Evolutionary conservation across 1,284 basidiomycete genomes (phyloP), one percentile per base, ranked within the genome.

Genomic region (Rhodotorula sp.): DNA sequence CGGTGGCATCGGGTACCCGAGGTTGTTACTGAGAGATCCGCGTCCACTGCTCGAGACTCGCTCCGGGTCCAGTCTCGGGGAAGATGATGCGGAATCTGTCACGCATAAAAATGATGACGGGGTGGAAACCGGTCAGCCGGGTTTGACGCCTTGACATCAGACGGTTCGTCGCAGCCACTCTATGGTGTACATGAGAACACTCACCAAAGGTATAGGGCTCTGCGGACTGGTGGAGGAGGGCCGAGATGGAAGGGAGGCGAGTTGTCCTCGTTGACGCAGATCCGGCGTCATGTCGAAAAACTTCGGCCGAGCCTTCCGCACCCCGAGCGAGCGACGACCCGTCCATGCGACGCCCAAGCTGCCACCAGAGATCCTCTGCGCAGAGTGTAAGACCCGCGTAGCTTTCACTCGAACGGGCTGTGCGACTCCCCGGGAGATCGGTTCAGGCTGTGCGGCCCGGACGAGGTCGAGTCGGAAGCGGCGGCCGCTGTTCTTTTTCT

Each of bases 191-290:
- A 14, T 2, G 14, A 2, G 14, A 7, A 21, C 8, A 23, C 49
- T 6, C 31, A 65, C 58, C 43, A 5, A 43, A 7, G 2, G 51
- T 15, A 21, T n/a, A 26, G 4, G 51, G 7, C 6, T 39, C 20
- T n/a, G 5, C 29, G 21, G 64, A 16, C 5, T 58, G 46, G 59
- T 71, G 65, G 43, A 71, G 59, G 12, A 71, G 34, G 14, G 59
- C 49, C 12, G 70, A 71, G 29, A 71, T 71, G 54, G 70, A 71
- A 15, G 70, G 70, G 6, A 71, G 59, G 5, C 70, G 51, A 0
- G 58, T 65, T 20, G 59, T 26, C 2, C 59, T 29, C 47, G 49
- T 31, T n/a, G 54, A 56, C 26, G 54, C 26, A 56, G 54, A 56
- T 56, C 54, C 54, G 26, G 54, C 54, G 54, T 56, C 54, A 56